Evolutionary conservation across 345 rosid genomes (phyloP), one percentile per base, ranked within the genome.

Genomic region (Rhodamnia argentea): DNA sequence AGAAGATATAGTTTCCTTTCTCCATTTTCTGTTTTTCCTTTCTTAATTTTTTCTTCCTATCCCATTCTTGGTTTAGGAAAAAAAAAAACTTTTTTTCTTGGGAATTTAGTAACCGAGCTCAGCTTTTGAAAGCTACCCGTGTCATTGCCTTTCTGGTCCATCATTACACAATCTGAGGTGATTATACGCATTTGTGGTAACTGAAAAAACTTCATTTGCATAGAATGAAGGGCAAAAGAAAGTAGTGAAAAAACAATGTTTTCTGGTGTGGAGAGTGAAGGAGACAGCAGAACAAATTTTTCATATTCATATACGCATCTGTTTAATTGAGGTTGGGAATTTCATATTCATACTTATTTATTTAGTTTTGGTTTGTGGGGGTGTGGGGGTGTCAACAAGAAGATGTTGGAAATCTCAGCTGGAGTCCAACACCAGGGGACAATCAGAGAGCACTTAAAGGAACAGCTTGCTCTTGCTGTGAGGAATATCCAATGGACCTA

Each of bases 401-500:
- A 62, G 13, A 32, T 70, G 37, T 18, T 70, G 81, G 7, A 37
- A 18, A 70, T 70, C 47, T 70, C 81, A 70, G 26, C 81, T 37
- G 47, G 81, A 70, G 81, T 70, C 81, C 81, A 70, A 37, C 84
- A 85, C 90, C 89, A 88, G 53, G 93, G 91, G 37, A 88, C 85
- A 42, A 78, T 92, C 52, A 92, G 93, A 42, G 92, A 90, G 85
- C 92, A 90, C 86, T 89, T 95, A 90, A 95, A 92, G 96, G 90
- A 92, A 90, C 95, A 91, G 85, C 96, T 96, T 75, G 96, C 98
- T 85, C 91, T 94, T 89, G 95, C 98, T 83, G 96, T 95, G 83
- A 92, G 95, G 85, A 95, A 89, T 87, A 93, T 93, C 84, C 98
- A 94, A 59, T 96, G 99, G 99, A 94, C 98, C 91, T 96, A 95